phyloP scores from a whole-genome alignment of 2,329 filamentous ascomycete genomes.

The Ophiostoma ulmi region DNA sequence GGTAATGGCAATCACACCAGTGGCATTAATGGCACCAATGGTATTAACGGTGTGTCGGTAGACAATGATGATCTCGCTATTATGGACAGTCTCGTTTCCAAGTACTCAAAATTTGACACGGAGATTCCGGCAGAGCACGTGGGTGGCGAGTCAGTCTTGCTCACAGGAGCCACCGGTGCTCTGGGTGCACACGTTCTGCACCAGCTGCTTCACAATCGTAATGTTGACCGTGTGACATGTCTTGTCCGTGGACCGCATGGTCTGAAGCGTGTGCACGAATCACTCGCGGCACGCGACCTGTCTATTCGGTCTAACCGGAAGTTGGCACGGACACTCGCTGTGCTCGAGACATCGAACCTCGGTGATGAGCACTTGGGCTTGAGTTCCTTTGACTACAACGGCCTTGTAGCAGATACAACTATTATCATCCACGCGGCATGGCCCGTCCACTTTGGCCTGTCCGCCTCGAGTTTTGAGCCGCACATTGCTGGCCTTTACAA shows the following conservation, averaged over 20 bases:
- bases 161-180: slow-evolving; percentile 43
- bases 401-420: slow-evolving; percentile 35
- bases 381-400: slow-evolving; percentile 29
- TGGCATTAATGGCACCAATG: neutral
- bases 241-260: slow-evolving; percentile 24
- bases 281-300: slow-evolving; percentile 23
- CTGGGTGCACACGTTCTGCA: slow-evolving; percentile 39
- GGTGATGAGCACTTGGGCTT: slow-evolving; percentile 35
- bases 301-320: neutral
- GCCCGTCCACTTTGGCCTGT: slow-evolving; percentile 49
- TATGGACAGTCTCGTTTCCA: slow-evolving; percentile 44
- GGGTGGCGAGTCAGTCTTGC: slow-evolving; percentile 25
- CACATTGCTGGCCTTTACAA: slow-evolving; percentile 42
- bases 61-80: neutral
- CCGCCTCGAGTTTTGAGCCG: slow-evolving; percentile 41
- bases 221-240: slow-evolving; percentile 36
- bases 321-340: slow-evolving; percentile 17
- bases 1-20: neutral
- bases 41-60: neutral
- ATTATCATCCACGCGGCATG: slow-evolving; percentile 45
- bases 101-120: slow-evolving; percentile 38
- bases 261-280: slow-evolving; percentile 22
- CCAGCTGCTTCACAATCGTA: slow-evolving; percentile 36
- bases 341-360: slow-evolving; percentile 23
- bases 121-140: slow-evolving; percentile 14